These are phyloP conservation scores for Brasilioporus rufonigricans DNA, from an alignment of 768 basidiomycete genomes.

Conservation along the genomic window DNA sequence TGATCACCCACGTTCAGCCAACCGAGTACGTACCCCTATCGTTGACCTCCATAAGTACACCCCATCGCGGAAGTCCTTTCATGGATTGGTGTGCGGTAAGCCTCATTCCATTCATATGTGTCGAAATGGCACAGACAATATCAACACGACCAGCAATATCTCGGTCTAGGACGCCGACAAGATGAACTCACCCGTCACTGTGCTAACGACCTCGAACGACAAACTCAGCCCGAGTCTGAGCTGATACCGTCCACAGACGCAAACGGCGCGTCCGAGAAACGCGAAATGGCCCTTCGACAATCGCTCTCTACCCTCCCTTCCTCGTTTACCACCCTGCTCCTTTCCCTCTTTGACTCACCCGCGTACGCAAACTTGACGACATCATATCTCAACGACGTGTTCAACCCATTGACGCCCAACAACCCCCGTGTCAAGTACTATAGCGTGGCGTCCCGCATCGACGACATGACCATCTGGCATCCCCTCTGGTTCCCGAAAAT, in stretches of 20 bases:
- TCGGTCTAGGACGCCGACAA: conserved; percentile 80
- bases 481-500: conserved; percentile 97
- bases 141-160: conserved; percentile 60
- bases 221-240: background rate
- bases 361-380: conserved; percentile 95
- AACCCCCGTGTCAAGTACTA: conserved; percentile 86
- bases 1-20: conserved; percentile 85
- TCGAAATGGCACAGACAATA: conserved; percentile 13
- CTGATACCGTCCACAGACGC: background rate
- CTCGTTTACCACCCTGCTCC: conserved; percentile 82
- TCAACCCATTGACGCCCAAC: conserved; percentile 82
- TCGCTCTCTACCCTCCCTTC: conserved; percentile 70
- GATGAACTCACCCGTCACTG: conserved; percentile 16
- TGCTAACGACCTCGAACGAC: background rate
- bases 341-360: conserved; percentile 91
- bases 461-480: conserved; percentile 74
- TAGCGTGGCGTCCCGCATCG: conserved; percentile 80
- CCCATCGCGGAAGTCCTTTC: conserved; percentile 95
- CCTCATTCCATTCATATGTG: conserved; percentile 2
- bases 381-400: conserved; percentile 69
- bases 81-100: conserved; percentile 98
- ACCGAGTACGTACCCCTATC: conserved; percentile 82
- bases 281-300: conserved; percentile 38
- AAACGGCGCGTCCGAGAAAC: conserved; percentile 14
- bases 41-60: conserved; percentile 86